These are phyloP conservation scores for Sanghuangporus weigelae DNA, from an alignment of 1,284 basidiomycete genomes.

Conservation along the genomic window DNA sequence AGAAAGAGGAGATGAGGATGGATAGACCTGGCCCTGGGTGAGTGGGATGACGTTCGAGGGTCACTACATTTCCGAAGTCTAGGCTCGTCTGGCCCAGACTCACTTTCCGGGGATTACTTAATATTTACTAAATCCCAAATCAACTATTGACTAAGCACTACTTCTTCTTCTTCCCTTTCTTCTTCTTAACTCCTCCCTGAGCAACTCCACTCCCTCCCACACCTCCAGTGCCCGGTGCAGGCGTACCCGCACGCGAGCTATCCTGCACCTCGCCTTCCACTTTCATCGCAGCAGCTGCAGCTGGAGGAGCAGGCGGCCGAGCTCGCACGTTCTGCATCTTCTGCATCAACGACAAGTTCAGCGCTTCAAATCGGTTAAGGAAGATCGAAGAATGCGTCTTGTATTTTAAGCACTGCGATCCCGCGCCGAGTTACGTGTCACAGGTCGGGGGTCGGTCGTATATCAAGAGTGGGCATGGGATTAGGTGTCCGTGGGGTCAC, in stretches of 20 bases:
- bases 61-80: background rate
- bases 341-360: slow-evolving; percentile 78
- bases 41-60: slow-evolving; percentile 9
- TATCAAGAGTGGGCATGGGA: background rate
- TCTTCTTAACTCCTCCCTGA: slow-evolving; percentile 11
- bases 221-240: background rate
- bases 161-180: slow-evolving; percentile 19
- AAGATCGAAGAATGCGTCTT: slow-evolving; percentile 90
- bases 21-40: background rate
- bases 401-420: slow-evolving; percentile 84
- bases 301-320: slow-evolving; percentile 17
- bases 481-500: background rate
- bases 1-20: background rate
- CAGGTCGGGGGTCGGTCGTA: background rate
- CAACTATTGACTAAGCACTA: background rate
- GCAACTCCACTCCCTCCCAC: background rate
- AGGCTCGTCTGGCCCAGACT: background rate
- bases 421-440: background rate
- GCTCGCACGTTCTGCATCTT: slow-evolving; percentile 70
- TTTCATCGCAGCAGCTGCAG: background rate
- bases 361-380: slow-evolving; percentile 89
- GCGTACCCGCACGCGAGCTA: background rate
- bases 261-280: background rate
- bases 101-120: background rate
- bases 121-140: no score